Evolutionary conservation across 176 grass and related monocot genomes (phyloP), one percentile per base, ranked within the genome.

Genomic region (Eleusine coracana): DNA sequence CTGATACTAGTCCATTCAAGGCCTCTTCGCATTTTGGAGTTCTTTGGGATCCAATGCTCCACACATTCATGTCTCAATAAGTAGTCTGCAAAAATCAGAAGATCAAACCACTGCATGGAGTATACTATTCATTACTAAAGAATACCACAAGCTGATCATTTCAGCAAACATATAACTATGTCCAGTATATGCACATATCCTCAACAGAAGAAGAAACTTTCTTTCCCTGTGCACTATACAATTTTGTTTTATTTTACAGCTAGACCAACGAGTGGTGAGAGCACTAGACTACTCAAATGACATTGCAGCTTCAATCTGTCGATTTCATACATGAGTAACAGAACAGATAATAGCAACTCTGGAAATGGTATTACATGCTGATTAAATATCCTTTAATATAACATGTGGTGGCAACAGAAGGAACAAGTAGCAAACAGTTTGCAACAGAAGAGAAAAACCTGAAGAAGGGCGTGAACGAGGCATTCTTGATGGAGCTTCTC

Each of bases 401-500:
- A 36, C 62, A 69, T 81, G 27, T 4, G 27, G 61, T 3, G 34
- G 25, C 21, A 70, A 44, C 21, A 81, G n/a, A 55, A 78, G 11
- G 7, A 74, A 49, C 38, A 76, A 56, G 68, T 13, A 73, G 21
- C 9, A 70, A 46, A 37, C 40, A 75, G 44, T 36, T 77, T 23
- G n/a, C 62, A 40, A 73, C 17, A 79, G 31, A 81, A 74, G 27
- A 48, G n/a, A 82, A 52, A 36, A 83, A 90, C 92, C 92, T 89
- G 84, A 89, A 59, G 77, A 83, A 61, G 40, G 27, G 84, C 82
- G 82, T 94, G 92, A 87, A 77, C 0, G 87, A 88, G 84, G 87
- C 85, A 74, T 79, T 86, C 86, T 93, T 93, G 91, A 95, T 75
- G 92, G 96, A 98, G 92, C 96, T 98, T 98, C 93, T 75, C 93